These are phyloP conservation scores for Yamadazyma trypodendri DNA, from an alignment of 1,139 yeast genomes.

Conservation along the genomic window DNA sequence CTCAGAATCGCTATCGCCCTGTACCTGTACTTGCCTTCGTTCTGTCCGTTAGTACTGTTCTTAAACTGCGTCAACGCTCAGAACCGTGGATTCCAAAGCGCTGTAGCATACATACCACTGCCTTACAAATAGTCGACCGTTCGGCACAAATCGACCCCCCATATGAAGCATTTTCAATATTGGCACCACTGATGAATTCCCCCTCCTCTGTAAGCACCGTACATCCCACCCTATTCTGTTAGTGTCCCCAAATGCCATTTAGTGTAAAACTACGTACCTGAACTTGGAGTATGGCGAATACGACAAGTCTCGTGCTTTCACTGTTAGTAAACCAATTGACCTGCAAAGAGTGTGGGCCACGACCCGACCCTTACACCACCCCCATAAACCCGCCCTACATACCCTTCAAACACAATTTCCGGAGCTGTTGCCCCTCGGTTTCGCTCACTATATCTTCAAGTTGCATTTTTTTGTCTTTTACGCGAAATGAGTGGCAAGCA, in stretches of 20 bases:
- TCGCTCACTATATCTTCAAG: neutral
- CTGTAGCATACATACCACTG: slow-evolving; percentile 40
- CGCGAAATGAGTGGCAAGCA: slow-evolving; percentile 1
- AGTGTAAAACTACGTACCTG: slow-evolving; percentile 33
- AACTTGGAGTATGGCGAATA: slow-evolving; percentile 86
- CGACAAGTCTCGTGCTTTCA: slow-evolving; percentile 52
- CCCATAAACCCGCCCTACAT: slow-evolving; percentile 15
- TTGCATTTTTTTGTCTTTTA: neutral
- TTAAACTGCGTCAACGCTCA: too few relatives aligned
- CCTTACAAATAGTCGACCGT: slow-evolving; percentile 70
- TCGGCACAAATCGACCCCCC: slow-evolving; percentile 93
- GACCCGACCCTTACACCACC: too few relatives aligned
- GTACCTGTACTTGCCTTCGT: slow-evolving; percentile 46
- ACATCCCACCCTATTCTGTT: slow-evolving; percentile 70
- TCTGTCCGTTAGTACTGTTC: slow-evolving; percentile 18
- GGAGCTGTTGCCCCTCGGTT: slow-evolving; percentile 83
- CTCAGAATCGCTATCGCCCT: slow-evolving; percentile 72
- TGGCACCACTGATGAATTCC: slow-evolving; percentile 65
- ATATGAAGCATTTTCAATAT: slow-evolving; percentile 89
- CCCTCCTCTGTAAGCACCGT: slow-evolving; percentile 56
- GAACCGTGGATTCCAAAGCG: too few relatives aligned
- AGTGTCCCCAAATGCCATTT: neutral
- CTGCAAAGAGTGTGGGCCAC: too few relatives aligned
- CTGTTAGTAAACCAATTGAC: too few relatives aligned
- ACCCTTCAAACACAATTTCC: slow-evolving; percentile 30